Base-by-base conservation (phyloP, 2,329 filamentous ascomycete species). In the Aspergillus udagawae region DNA sequence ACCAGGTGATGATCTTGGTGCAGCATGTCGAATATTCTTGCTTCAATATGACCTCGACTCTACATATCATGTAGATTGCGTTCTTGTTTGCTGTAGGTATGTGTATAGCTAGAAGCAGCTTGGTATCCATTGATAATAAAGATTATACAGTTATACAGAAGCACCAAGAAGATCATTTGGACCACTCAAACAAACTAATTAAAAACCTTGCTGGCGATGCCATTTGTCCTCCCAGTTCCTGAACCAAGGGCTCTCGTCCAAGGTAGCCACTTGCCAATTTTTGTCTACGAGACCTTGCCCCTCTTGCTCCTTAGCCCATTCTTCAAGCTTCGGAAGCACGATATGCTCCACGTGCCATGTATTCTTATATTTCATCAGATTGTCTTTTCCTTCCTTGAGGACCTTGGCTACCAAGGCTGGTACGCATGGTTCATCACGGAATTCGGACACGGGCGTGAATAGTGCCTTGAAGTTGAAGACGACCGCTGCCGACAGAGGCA, bases 381-480 rank as follows among this genome's bases (percentile, higher is more conserved):
- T 84, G 68, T 80, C 81, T 73, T 91, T 91, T 1, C 87, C 89
- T 29, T 90, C 85, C 21, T 78, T 82, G n/a, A 93, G 65, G 0
- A 94, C 77, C 73, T 88, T 89, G 2, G 85, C 72, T 1, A 91
- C 53, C 4, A 95, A 70, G 0, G 82, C 83, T 0, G 91, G 91
- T 0, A 96, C 76, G 49, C 85, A 88, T 0, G 89, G 83, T 70
- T 96, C 91, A 56, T 88, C 80, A 2, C 83, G 77, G 56, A 95
- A 86, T 61, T 88, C 85, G 0, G 80, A 70, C 0, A 96, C 71
- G 0, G 89, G 88, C 0, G 90, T 94, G 73, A 95, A 95, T 0
- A 94, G 73, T 0, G 88, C 90, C 69, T 93, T 95, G 82, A 93
- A 96, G 72, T 94, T 95, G 78, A 96, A 96, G 0, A 91, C 83